Evolutionary conservation across 2,329 filamentous ascomycete species (phyloP).

Genomic region (Pyrenophora graminea): DNA sequence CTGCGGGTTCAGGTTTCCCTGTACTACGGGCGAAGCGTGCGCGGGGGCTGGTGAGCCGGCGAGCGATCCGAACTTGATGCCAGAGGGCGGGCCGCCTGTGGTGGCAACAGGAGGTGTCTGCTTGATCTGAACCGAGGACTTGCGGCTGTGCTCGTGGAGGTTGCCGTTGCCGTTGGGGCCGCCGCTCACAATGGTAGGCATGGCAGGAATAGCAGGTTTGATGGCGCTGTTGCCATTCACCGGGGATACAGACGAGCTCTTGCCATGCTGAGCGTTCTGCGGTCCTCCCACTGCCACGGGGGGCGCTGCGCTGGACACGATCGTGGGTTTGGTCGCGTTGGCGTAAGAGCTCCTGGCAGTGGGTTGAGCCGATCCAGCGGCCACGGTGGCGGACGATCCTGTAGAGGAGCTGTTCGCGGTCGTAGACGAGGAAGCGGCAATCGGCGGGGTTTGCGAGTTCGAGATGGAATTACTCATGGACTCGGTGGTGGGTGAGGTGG

Average conservation of each 20-base stretch:
- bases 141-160: conserved; percentile 80
- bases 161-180: conserved; percentile 67
- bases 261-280: conserved; percentile 56
- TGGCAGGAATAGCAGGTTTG: conserved; percentile 35
- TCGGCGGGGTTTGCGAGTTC: conserved; percentile 55
- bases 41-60: conserved; percentile 64
- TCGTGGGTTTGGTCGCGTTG: conserved; percentile 61
- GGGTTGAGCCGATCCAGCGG: conserved; percentile 60
- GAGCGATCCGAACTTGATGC: conserved; percentile 81
- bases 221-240: conserved; percentile 78
- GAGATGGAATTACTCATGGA: conserved; percentile 64
- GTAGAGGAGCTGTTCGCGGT: conserved; percentile 53
- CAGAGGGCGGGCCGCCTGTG: conserved; percentile 50
- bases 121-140: conserved; percentile 92
- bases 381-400: conserved; percentile 56
- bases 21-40: conserved; percentile 68
- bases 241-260: conserved; percentile 62
- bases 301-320: conserved; percentile 56
- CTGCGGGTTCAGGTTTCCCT: conserved; percentile 63
- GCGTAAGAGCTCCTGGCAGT: conserved; percentile 63
- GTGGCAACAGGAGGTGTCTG: conserved; percentile 66
- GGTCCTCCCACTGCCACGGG: conserved; percentile 59
- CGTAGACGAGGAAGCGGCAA: conserved; percentile 54
- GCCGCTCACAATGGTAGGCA: conserved; percentile 65
- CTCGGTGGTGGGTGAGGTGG: conserved; percentile 22